Base-by-base conservation (phyloP, 2,329 filamentous ascomycete genomes). In the Colletotrichum sp. region DNA sequence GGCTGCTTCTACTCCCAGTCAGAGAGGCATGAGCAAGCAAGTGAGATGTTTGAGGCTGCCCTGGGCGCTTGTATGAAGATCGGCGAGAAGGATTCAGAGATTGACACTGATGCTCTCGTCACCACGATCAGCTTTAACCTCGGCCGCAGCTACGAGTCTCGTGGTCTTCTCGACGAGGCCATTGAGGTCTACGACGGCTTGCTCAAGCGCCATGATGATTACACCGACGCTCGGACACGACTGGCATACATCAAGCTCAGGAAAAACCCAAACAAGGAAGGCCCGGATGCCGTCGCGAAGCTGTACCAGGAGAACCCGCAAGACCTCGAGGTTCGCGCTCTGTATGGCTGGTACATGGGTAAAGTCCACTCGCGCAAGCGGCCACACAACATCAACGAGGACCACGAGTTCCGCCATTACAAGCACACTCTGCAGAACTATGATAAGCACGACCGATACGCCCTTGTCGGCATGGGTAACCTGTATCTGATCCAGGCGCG, bases 371-470 rank as follows among this genome's bases (percentile, higher is more conserved):
- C 94, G 15, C 96, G 96, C 84, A 98, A 97, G 86, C 91, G 94
- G 73, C 93, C 93, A 5, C 87, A 91, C 68, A 96, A 97, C 81
- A 90, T 98, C 75, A 92, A 92, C 19, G 96, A 98, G 81, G 98
- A 99, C 82, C 93, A 93, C 39, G 97, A 99, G 84, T 94, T 98
- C 80, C 92, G 96, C 5, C 96, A 98, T 83, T 98, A 98, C 89
- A 99, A 98, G 86, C 96, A 98, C 84, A 98, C 96, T 0, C 88
- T 99, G 34, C 95, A 98, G 83, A 93, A 96, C 79, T 94, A 96
- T 83, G 96, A 99, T 87, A 99, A 98, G 89, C 97, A 99, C 83
- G 97, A 99, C 83, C 91, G 95, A n/a, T 99, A 99, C 83, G 95
- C 97, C 6, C 88, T 99, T 32, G 96, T 98, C 30, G 96, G 95